These are phyloP conservation scores for Termitomyces sp. DNA, from an alignment of 768 basidiomycete genomes.

Conservation along the genomic window DNA sequence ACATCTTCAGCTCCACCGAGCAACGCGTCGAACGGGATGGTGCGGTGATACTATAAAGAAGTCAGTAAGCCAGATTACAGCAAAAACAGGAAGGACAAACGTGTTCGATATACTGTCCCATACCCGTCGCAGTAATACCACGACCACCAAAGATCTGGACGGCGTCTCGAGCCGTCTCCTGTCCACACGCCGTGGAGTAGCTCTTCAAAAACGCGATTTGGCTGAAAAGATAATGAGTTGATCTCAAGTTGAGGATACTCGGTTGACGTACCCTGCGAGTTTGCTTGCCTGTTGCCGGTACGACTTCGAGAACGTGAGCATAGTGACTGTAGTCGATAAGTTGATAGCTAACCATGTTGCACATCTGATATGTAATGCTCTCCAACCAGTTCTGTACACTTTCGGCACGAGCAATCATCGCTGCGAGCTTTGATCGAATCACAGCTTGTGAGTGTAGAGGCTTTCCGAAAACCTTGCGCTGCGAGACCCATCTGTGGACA, in stretches of 20 bases:
- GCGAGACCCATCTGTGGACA: slow-evolving; percentile 64
- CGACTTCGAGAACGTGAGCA: slow-evolving; percentile 20
- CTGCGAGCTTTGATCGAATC: slow-evolving; percentile 81
- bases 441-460: slow-evolving; percentile 80
- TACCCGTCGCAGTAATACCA: slow-evolving; percentile 77
- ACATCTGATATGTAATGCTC: slow-evolving; percentile 85
- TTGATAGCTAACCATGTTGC: slow-evolving; percentile 49
- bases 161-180: slow-evolving; percentile 58
- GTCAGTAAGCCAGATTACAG: not conserved
- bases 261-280: slow-evolving; percentile 57
- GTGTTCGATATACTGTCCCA: slow-evolving; percentile 75
- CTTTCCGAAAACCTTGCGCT: slow-evolving; percentile 91
- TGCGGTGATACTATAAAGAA: slow-evolving; percentile 51
- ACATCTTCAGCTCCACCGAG: slow-evolving; percentile 72
- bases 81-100: slow-evolving; percentile 28
- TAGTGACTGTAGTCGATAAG: not conserved
- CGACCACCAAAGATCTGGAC: slow-evolving; percentile 79
- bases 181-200: slow-evolving; percentile 54
- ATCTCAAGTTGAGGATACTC: not conserved
- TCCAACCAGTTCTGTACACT: slow-evolving; percentile 74
- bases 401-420: slow-evolving; percentile 77
- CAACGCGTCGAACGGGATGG: slow-evolving; percentile 62
- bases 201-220: slow-evolving; percentile 75
- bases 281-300: slow-evolving; percentile 74
- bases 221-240: slow-evolving; percentile 19